Conservation (phyloP, 768 basidiomycete species). For the Vararia minispora region DNA sequence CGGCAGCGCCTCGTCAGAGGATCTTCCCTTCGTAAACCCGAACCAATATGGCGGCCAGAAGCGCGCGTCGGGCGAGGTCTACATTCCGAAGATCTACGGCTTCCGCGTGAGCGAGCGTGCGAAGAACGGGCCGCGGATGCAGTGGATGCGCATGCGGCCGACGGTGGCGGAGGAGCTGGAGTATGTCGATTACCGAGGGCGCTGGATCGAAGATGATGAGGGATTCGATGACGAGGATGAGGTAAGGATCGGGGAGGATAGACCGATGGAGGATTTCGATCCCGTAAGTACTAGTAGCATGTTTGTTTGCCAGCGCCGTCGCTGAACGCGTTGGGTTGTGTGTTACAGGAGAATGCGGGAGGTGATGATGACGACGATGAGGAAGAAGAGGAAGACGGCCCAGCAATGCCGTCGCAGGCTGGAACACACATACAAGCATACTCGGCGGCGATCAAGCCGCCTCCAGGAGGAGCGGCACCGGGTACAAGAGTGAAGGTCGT, state of each 20-base stretch:
- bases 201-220: slow-evolving; percentile 78
- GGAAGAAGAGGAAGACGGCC: slow-evolving; percentile 44
- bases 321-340: neutral
- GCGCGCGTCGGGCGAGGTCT: slow-evolving; percentile 75
- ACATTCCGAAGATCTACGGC: slow-evolving; percentile 89
- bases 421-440: too few species aligned
- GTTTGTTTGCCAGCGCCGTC: neutral
- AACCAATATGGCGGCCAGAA: slow-evolving; percentile 87
- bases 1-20: slow-evolving; percentile 33
- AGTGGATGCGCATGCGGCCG: slow-evolving; percentile 87
- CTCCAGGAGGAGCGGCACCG: slow-evolving; percentile 15
- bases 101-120: slow-evolving; percentile 96
- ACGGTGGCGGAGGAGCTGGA: slow-evolving; percentile 73
- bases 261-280: slow-evolving; percentile 83
- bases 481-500: slow-evolving; percentile 36
- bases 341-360: slow-evolving; percentile 27
- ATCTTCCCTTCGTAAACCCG: slow-evolving; percentile 66
- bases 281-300: slow-evolving; percentile 35
- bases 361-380: slow-evolving; percentile 41
- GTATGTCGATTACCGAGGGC: slow-evolving; percentile 80
- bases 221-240: slow-evolving; percentile 45
- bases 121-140: slow-evolving; percentile 92
- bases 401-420: too few species aligned
- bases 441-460: slow-evolving; percentile 6
- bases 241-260: slow-evolving; percentile 35